phyloP scores from a whole-genome alignment of 1,139 yeast genomes.

The Sugiyamaella castrensis region DNA sequence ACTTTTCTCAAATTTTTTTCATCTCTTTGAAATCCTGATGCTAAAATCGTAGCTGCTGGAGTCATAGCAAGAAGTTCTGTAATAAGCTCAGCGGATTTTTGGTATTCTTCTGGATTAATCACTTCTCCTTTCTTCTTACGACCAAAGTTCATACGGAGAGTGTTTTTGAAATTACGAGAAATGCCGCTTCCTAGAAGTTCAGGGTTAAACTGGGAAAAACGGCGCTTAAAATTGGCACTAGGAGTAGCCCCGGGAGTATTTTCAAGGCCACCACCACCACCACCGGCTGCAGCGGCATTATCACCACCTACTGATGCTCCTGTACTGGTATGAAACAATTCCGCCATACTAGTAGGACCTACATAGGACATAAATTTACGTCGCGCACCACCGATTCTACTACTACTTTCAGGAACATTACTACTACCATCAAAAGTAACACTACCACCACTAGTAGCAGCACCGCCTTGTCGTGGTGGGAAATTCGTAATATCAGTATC shows the following conservation, averaged over 20 bases:
- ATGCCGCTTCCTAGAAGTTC: slow-evolving; percentile 17
- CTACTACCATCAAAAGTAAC: slow-evolving; percentile 2
- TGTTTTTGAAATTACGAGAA: slow-evolving; percentile 32
- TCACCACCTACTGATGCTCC: background rate
- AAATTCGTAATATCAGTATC: slow-evolving; percentile 17
- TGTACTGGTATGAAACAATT: background rate
- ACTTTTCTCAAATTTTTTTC: slow-evolving; percentile 77
- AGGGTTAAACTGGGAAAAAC: slow-evolving; percentile 26
- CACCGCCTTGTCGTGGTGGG: slow-evolving; percentile 1
- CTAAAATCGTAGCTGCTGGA: slow-evolving; percentile 75
- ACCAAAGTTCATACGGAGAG: slow-evolving; percentile 28
- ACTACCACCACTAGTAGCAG: background rate
- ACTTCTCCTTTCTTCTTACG: slow-evolving; percentile 31
- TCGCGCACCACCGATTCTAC: background rate
- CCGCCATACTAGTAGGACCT: slow-evolving; percentile 1
- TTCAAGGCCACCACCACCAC: background rate
- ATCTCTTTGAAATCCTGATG: slow-evolving; percentile 72
- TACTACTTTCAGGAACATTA: background rate
- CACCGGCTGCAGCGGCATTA: background rate
- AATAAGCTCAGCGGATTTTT: slow-evolving; percentile 62
- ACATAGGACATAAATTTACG: background rate
- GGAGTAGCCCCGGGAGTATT: background rate
- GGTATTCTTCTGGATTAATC: slow-evolving; percentile 30
- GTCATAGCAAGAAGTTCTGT: slow-evolving; percentile 67
- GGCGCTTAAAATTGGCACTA: slow-evolving; percentile 17